These are phyloP conservation scores for Clausena lansium DNA, from an alignment of 345 rosid genomes.

Conservation along the genomic window DNA sequence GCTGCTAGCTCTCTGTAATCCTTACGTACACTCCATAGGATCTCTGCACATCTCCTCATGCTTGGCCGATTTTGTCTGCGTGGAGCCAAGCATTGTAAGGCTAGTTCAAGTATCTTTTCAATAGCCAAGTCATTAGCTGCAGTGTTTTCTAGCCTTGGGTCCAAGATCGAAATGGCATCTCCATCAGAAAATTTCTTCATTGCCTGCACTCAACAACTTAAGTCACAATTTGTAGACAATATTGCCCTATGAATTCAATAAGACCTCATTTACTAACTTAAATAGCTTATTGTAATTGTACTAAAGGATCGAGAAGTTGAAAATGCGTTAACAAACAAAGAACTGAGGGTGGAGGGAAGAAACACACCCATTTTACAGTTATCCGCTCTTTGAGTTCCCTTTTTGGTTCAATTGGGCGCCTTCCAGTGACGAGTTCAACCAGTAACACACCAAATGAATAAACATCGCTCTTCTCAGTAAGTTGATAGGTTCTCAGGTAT, in stretches of 20 bases:
- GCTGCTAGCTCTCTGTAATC: slow-evolving; percentile 55
- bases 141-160: slow-evolving; percentile 60
- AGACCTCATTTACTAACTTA: background rate
- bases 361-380: slow-evolving; percentile 77
- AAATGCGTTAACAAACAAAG: background rate
- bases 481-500: slow-evolving; percentile 80
- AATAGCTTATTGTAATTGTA: background rate
- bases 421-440: slow-evolving; percentile 70
- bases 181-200: slow-evolving; percentile 67
- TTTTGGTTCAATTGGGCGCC: slow-evolving; percentile 84
- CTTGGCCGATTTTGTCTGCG: slow-evolving; percentile 64
- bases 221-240: slow-evolving; percentile 4
- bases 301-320: background rate
- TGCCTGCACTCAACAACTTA: slow-evolving; percentile 53
- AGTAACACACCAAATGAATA: slow-evolving; percentile 90
- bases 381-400: slow-evolving; percentile 71
- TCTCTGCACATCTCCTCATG: slow-evolving; percentile 83
- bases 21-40: slow-evolving; percentile 85
- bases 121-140: slow-evolving; percentile 50
- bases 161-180: slow-evolving; percentile 54
- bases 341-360: slow-evolving; percentile 7
- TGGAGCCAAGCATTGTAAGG: slow-evolving; percentile 75
- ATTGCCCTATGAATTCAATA: background rate
- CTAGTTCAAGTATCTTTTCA: slow-evolving; percentile 73
- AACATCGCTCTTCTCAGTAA: slow-evolving; percentile 93